Percentiles rank a stretch among this genome's conserved stretches.
Evolutionary conservation across 352 stramenopile genomes (phyloP).

Genomic region (Globisporangium ultimum): DNA sequence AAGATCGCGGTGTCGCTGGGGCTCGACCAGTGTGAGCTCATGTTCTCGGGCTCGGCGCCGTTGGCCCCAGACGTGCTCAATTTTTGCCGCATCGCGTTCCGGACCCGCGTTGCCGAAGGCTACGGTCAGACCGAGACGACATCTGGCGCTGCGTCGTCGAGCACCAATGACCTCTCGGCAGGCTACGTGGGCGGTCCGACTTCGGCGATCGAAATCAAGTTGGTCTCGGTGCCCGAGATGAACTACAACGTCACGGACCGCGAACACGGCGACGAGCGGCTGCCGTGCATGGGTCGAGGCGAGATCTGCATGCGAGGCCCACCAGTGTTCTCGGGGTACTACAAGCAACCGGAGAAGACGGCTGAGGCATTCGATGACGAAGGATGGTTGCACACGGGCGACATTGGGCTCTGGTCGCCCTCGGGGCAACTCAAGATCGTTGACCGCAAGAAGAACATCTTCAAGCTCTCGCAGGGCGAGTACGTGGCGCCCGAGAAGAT

Average conservation of each 20-base stretch:
- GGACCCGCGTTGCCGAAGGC: constrained; percentile 86
- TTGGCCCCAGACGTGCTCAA: constrained; percentile 90
- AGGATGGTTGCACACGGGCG: constrained; percentile 97
- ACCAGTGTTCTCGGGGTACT: constrained; percentile 92
- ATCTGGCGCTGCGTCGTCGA: constrained; percentile 66
- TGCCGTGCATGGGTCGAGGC: constrained; percentile 47
- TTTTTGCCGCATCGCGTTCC: constrained; percentile 93
- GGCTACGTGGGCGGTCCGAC: constrained; percentile 93
- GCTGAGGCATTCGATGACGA: constrained; percentile 87
- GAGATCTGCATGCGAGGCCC: constrained; percentile 77
- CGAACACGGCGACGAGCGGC: constrained; percentile 33
- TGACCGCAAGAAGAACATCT: constrained; percentile 93
- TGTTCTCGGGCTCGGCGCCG: constrained; percentile 94
- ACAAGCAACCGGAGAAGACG: constrained; percentile 93
- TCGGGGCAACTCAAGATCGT: constrained; percentile 90
- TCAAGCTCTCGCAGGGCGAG: constrained; percentile 94
- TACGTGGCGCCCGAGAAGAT: constrained; percentile 98
- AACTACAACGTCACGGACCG: constrained; percentile 88
- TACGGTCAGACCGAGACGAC: constrained; percentile 97
- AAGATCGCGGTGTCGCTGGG: constrained; percentile 92
- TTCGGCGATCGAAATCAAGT: constrained; percentile 87
- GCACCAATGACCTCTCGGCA: constrained; percentile 34
- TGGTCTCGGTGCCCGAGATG: constrained; percentile 97
- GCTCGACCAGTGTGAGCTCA: constrained; percentile 74
- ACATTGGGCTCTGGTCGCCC: constrained; percentile 94